A percentile compares a stretch with the other conserved stretches of the same genome.
phyloP scores from a whole-genome alignment of 495 filamentous ascomycete species.

The Bacidia rubella region DNA sequence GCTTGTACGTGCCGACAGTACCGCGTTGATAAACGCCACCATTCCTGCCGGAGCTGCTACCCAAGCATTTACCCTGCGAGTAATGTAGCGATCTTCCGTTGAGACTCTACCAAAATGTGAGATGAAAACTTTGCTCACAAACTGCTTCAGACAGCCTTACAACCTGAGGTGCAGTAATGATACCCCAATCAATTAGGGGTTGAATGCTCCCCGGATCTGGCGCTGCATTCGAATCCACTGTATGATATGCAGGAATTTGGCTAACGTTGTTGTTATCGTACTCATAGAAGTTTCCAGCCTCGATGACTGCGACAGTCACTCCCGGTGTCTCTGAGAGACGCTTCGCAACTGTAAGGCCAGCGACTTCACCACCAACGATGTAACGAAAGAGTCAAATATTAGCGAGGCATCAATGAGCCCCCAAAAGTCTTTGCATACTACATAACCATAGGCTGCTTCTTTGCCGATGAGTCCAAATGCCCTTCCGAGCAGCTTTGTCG shows the following conservation, averaged over 20 bases:
- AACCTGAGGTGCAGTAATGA: conserved; percentile 4
- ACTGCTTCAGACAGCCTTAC: too few species aligned
- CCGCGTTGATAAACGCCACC: not conserved
- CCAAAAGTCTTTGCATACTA: too few species aligned
- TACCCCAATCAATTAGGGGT: conserved; percentile 9
- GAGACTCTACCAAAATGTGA: too few species aligned
- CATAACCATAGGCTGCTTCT: too few species aligned
- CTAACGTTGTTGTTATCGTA: conserved; percentile 28
- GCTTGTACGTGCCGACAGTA: not conserved
- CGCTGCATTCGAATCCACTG: conserved; percentile 20
- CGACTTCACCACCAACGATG: too few species aligned
- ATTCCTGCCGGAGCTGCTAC: not conserved
- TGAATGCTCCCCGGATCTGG: conserved; percentile 17
- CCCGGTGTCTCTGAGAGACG: too few species aligned
- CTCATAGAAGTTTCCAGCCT: conserved; percentile 42
- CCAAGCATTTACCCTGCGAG: conserved; percentile 2
- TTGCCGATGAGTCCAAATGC: too few species aligned
- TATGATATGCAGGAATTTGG: conserved; percentile 29
- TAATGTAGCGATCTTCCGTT: not conserved
- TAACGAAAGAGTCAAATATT: too few species aligned
- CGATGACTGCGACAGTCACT: too few species aligned
- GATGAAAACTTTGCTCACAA: not conserved
- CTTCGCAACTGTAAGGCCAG: too few species aligned
- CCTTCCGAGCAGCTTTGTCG: too few species aligned
- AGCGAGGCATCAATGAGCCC: too few species aligned